Base-by-base conservation (phyloP, 208 protist genomes). In the Crithidia brevicula region DNA sequence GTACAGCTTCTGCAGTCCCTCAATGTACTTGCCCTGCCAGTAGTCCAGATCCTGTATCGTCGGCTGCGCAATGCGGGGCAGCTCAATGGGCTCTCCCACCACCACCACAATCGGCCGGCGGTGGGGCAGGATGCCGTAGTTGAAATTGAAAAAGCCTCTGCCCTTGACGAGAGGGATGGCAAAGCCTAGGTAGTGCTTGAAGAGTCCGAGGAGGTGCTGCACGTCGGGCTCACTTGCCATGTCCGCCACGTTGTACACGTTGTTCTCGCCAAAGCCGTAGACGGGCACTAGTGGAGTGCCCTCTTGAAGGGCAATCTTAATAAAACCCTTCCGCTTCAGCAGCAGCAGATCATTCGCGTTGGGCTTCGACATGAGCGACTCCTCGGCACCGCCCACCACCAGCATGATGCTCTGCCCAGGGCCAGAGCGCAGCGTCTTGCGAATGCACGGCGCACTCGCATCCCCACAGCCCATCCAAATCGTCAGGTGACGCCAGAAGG, bases 191-290 rank as follows among this genome's bases (percentile, higher is more conserved):
- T 67, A 53, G 15, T 64, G 81, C 60, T 90, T 77, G 18, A 86
- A 47, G 15, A 73, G 34, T 16, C n/a, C 53, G 40, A 79, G 36
- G 6, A 81, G 15, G 25, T 58, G 49, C 69, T 74, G 65, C 38
- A 91, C 75, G 47, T 30, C 64, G 20, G 56, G 61, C 20, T 76
- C 74, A 10, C 45, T 36, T 1, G 81, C 80, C 16, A 86, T 40
- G 23, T 72, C 43, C 43, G 73, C 56, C 28, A 88, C 72, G 20
- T 78, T 56, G 75, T 93, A 97, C 16, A 89, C 85, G 77, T 93
- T 88, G 65, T 90, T 97, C 60, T 97, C 92, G 4, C 92, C 92
- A 65, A 97, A 95, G 50, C 68, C 86, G 74, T 94, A 95, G 22
- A 91, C 84, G 0, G 92, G 92, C 46, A 97, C 92, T 2, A 97